Evolutionary conservation across 1,284 basidiomycete species (phyloP), one percentile per base, ranked within the genome.

Genomic region (Pseudozyma pruni): DNA sequence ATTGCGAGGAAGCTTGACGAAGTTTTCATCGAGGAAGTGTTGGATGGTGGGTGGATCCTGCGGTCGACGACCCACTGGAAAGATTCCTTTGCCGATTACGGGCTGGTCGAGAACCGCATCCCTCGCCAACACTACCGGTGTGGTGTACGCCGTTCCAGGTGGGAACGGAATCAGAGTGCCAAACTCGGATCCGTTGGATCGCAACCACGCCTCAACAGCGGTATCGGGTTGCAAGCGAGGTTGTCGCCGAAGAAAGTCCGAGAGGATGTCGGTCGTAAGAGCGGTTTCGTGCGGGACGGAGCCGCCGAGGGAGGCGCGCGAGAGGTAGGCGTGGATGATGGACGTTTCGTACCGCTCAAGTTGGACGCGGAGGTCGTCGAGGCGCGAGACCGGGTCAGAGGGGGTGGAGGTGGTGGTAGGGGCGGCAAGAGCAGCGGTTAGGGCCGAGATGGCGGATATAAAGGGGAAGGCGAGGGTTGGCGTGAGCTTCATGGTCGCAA

Each of bases 281-380:
- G 5, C 3, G 17, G 9, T 4, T 22, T 63, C 60, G 35, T 3
- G 0, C 1, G 6, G 8, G 8, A 39, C 11, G 8, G 48, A 37
- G 14, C 10, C 39, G n/a, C 25, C 20, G 17, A 64, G 43, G 2
- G 45, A 39, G 11, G 32, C 11, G 0, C 61, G 54, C 1, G 61
- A 34, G 20, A 64, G 61, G 42, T 41, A 57, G 8, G 61, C 25
- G 23, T 64, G 54, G n/a, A 64, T 37, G 46, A 64, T 44, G 19
- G 61, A 49, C 1, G 54, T 45, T 34, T 64, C 61, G 50, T 53
- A 57, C 14, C 49, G 39, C 45, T 39, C 34, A 13, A 63, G 37
- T 16, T 57, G 39, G 3, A 13, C 29, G 14, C 54, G 60, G 11
- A 57, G 27, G 10, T 19, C n/a, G 43, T 33, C 23, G 37, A 62